Evolutionary conservation across 2,329 filamentous ascomycete species (phyloP).

Genomic region (Colletotrichum somersetense): DNA sequence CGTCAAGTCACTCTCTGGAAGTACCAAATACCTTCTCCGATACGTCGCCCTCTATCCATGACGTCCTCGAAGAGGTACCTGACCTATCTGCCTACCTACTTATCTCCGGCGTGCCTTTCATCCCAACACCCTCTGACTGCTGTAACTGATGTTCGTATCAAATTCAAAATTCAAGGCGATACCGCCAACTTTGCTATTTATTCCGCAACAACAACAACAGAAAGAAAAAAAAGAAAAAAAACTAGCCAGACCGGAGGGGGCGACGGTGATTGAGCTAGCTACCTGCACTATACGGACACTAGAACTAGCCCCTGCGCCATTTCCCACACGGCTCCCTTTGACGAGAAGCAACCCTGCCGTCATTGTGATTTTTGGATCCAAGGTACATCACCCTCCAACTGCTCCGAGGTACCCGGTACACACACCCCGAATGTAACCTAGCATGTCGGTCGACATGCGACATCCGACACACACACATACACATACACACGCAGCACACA

Average conservation of each 20-base stretch:
- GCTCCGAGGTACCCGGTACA: slow-evolving; percentile 22
- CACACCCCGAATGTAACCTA: slow-evolving; percentile 19
- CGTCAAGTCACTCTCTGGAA: slow-evolving; percentile 34
- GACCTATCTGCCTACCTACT: too few species aligned
- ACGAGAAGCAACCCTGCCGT: slow-evolving; percentile 12
- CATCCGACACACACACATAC: slow-evolving; percentile 38
- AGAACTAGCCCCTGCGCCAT: slow-evolving; percentile 10
- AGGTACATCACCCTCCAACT: slow-evolving; percentile 16
- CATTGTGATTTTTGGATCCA: slow-evolving; percentile 1
- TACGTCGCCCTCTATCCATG: slow-evolving; percentile 18
- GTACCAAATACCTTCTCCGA: slow-evolving; percentile 12
- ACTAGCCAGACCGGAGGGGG: slow-evolving; percentile 11
- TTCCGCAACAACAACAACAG: too few species aligned
- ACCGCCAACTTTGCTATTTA: background rate
- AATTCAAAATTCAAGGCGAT: slow-evolving; percentile 6
- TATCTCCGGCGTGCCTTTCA: background rate
- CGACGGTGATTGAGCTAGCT: background rate
- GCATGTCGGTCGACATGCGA: slow-evolving; percentile 35
- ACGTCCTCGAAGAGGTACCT: slow-evolving; percentile 17
- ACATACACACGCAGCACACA: background rate
- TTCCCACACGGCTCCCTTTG: slow-evolving; percentile 13
- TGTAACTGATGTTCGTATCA: background rate
- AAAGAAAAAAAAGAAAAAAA: too few species aligned
- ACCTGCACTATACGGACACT: background rate
- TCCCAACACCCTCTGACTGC: background rate